phyloP scores from a whole-genome alignment of 495 filamentous ascomycete species.

The Talaromyces ruber region DNA sequence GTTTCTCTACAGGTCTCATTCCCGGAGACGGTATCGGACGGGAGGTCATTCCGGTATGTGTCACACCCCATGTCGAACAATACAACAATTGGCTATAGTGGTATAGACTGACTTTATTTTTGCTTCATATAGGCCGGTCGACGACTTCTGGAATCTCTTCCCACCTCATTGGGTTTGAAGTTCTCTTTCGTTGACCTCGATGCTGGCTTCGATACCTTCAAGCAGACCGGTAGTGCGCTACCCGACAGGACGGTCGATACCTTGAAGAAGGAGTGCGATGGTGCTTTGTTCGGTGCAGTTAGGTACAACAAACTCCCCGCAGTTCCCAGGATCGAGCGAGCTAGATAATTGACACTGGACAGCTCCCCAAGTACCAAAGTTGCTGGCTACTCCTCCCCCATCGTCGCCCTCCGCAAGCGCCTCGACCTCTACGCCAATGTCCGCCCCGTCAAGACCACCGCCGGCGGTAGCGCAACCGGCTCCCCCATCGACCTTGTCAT shows the following conservation, averaged over 20 bases:
- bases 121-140: conserved; percentile 57
- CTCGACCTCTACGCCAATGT: conserved; percentile 96
- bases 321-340: neutral
- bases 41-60: conserved; percentile 80
- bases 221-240: conserved; percentile 76
- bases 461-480: conserved; percentile 36
- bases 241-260: conserved; percentile 83
- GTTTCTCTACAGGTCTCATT: conserved; percentile 65
- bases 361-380: conserved; percentile 81
- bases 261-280: conserved; percentile 84
- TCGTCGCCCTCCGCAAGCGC: conserved; percentile 92
- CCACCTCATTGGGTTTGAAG: conserved; percentile 70
- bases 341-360: neutral
- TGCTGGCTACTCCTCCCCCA: conserved; percentile 91
- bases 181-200: conserved; percentile 91
- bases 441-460: conserved; percentile 84
- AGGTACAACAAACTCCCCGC: conserved; percentile 33
- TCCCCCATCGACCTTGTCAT: conserved; percentile 90
- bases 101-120: conserved; percentile 3
- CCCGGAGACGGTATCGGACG: conserved; percentile 97
- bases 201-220: conserved; percentile 88
- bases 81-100: neutral
- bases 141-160: conserved; percentile 81
- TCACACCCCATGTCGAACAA: neutral
- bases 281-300: conserved; percentile 93